These are phyloP conservation scores for Venturia carpophila DNA, from an alignment of 2,329 filamentous ascomycete genomes.

Conservation along the genomic window DNA sequence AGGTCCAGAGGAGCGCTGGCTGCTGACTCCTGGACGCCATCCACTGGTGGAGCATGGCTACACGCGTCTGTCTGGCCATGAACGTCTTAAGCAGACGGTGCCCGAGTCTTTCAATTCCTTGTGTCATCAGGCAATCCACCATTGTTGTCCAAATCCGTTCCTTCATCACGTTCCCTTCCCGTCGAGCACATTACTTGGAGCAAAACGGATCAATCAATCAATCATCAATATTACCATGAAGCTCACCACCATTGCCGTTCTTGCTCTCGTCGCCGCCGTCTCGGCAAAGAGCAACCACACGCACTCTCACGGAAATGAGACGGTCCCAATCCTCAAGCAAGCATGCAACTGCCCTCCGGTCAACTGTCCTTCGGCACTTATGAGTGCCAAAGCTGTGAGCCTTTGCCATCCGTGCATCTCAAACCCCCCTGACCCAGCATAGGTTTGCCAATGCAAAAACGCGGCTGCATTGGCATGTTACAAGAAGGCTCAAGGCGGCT, in stretches of 20 bases:
- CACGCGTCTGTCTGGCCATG: neutral
- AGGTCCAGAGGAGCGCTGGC: too few relatives aligned
- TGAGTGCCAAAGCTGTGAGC: neutral
- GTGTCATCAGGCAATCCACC: neutral
- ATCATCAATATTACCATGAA: neutral
- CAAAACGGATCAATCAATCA: too few relatives aligned
- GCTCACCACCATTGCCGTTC: neutral
- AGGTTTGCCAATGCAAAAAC: conserved; percentile 6
- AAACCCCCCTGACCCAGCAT: neutral
- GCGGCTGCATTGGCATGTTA: conserved; percentile 2
- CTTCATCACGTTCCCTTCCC: too few relatives aligned
- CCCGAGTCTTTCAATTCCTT: neutral
- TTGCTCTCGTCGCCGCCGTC: conserved; percentile 1
- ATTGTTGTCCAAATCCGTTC: too few relatives aligned
- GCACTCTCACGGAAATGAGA: neutral
- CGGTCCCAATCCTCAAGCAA: neutral
- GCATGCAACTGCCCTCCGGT: neutral
- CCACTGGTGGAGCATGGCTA: neutral
- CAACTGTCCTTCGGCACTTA: neutral
- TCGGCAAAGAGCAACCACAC: neutral
- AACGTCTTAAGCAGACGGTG: neutral
- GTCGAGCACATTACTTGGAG: too few relatives aligned
- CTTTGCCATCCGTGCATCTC: too few relatives aligned
- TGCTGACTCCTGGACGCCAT: too few relatives aligned
- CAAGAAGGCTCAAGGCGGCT: neutral